These are phyloP conservation scores for Volutella citrinella DNA, from an alignment of 2,329 filamentous ascomycete species.

Conservation along the genomic window DNA sequence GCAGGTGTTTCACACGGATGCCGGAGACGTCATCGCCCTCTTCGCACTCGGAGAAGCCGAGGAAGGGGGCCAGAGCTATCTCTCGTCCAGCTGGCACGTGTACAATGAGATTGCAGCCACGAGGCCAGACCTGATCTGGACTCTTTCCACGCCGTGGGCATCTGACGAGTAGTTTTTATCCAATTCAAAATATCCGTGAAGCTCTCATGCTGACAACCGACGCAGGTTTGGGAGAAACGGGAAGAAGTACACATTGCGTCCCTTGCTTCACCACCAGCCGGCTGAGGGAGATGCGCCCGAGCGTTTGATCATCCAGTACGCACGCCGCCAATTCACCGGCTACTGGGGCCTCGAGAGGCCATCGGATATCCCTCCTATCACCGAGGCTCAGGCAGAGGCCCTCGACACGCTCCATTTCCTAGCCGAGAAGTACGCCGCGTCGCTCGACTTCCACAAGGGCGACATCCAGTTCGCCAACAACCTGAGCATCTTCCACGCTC, in stretches of 20 bases:
- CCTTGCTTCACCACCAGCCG: constrained; percentile 55
- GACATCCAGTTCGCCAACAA: constrained; percentile 57
- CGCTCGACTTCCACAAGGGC: constrained; percentile 46
- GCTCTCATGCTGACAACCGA: neutral
- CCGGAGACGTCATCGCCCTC: constrained; percentile 57
- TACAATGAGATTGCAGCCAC: constrained; percentile 61
- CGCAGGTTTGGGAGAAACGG: fast-evolving
- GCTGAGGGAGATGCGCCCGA: constrained; percentile 44
- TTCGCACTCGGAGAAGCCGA: constrained; percentile 51
- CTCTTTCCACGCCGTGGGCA: constrained; percentile 49
- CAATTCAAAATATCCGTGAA: neutral
- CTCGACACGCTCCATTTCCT: constrained; percentile 50
- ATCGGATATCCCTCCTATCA: constrained; percentile 52
- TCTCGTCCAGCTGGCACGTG: constrained; percentile 56
- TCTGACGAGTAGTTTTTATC: constrained; percentile 36
- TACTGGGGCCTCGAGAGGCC: constrained; percentile 54
- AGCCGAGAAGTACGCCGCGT: constrained; percentile 42
- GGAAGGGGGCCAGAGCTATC: constrained; percentile 54
- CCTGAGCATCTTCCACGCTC: constrained; percentile 50
- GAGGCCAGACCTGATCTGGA: constrained; percentile 57
- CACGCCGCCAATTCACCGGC: constrained; percentile 55
- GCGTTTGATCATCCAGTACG: constrained; percentile 58
- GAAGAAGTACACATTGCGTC: constrained; percentile 42
- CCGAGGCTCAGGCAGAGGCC: constrained; percentile 51
- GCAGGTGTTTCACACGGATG: constrained; percentile 62